Percentiles rank a stretch among this genome's conserved stretches.
Evolutionary conservation across 805 yeast genomes (phyloP).

Genomic region (Babjeviella inositovora): DNA sequence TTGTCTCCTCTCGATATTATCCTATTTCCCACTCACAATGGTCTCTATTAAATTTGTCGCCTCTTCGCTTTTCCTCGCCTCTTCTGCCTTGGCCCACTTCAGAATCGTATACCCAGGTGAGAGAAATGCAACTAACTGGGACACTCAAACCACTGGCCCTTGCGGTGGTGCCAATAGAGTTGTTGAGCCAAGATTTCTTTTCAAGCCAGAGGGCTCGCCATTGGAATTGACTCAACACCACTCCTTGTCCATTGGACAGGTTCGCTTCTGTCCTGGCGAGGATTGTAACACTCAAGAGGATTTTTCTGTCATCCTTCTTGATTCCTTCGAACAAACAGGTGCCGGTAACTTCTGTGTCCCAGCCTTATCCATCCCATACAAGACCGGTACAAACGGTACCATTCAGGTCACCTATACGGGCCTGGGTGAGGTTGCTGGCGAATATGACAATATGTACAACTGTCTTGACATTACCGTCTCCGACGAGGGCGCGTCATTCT

Average conservation of each 20-base stretch:
- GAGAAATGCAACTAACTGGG: conserved; percentile 11
- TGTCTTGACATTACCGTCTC: conserved; percentile 11
- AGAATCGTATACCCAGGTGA: conserved; percentile 13
- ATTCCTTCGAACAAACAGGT: conserved; percentile 7
- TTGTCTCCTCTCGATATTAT: no score
- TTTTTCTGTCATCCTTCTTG: conserved; percentile 7
- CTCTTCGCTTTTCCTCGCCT: conserved; percentile 1
- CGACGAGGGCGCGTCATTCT: conserved; percentile 4
- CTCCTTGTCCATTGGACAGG: conserved; percentile 7
- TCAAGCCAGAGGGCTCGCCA: conserved; percentile 14
- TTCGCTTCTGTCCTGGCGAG: conserved; percentile 9
- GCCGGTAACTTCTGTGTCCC: conserved; percentile 11
- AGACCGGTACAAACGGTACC: conserved; percentile 9
- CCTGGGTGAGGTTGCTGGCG: conserved; percentile 4
- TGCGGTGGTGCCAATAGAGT: conserved; percentile 11
- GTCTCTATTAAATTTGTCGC: conserved; percentile 1
- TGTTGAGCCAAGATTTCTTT: conserved; percentile 9
- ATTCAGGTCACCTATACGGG: conserved; percentile 10
- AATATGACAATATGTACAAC: conserved; percentile 9
- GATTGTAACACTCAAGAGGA: conserved; percentile 7
- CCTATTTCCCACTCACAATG: neutral
- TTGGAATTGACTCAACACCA: conserved; percentile 8
- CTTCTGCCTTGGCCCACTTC: conserved; percentile 9
- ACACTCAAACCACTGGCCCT: conserved; percentile 9
- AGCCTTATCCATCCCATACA: conserved; percentile 8